Conservation (phyloP, 345 rosid species). For the Dovyalis caffra region DNA sequence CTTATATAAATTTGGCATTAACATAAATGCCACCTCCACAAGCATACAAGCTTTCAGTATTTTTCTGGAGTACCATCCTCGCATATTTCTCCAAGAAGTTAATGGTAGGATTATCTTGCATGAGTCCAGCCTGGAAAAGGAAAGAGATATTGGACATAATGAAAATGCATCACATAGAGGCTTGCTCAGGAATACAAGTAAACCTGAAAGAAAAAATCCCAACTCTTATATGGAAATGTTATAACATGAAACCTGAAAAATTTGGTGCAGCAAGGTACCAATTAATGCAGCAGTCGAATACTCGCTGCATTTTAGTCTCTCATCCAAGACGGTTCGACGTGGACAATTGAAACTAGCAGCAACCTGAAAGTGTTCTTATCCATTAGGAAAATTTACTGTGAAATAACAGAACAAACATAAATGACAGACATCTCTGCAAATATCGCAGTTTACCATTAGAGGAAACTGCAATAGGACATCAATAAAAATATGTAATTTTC, state of each 20-base stretch:
- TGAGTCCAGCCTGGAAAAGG: slow-evolving; percentile 69
- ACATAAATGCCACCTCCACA: slow-evolving; percentile 69
- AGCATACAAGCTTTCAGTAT: slow-evolving; percentile 82
- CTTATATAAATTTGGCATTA: neutral
- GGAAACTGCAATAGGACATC: neutral
- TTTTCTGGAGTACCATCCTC: slow-evolving; percentile 61
- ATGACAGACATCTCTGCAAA: slow-evolving; percentile 2
- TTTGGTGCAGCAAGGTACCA: slow-evolving; percentile 92
- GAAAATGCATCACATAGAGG: slow-evolving; percentile 10
- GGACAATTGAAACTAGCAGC: slow-evolving; percentile 85
- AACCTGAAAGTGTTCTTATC: slow-evolving; percentile 47
- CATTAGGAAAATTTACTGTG: neutral
- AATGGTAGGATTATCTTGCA: slow-evolving; percentile 55
- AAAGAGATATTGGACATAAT: slow-evolving; percentile 16
- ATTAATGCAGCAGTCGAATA: slow-evolving; percentile 72
- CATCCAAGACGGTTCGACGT: slow-evolving; percentile 85
- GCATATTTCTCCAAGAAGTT: slow-evolving; percentile 67
- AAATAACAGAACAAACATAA: neutral
- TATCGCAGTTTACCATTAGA: neutral
- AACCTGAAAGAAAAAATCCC: neutral
- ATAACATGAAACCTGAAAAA: slow-evolving; percentile 70
- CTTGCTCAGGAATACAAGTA: slow-evolving; percentile 11
- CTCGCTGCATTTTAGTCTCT: slow-evolving; percentile 77
- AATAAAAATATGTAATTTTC: neutral
- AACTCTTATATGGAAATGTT: slow-evolving; percentile 1